phyloP scores from a whole-genome alignment of 208 protist genomes.

The Tritrichomonas musculus region DNA sequence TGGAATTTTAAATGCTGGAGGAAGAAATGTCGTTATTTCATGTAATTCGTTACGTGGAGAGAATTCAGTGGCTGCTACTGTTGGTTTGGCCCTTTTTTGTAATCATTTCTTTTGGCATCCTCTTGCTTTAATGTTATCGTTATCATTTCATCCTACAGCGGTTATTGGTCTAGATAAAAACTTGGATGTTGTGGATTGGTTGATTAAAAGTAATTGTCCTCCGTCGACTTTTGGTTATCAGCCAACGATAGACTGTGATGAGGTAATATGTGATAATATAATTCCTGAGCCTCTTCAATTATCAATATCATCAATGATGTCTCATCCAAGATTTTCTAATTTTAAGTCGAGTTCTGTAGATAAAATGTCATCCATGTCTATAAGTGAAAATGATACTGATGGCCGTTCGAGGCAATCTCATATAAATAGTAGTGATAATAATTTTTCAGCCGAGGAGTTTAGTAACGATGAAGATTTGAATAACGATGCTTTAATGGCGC shows the following conservation, averaged over 20 bases:
- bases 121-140: neutral
- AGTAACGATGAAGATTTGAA: too few species aligned
- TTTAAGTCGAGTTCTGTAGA: too few species aligned
- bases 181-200: neutral
- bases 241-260: neutral
- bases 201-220: neutral
- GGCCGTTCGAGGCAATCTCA: too few species aligned
- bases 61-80: neutral
- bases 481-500: too few species aligned
- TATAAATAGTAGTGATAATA: too few species aligned
- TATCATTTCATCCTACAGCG: neutral
- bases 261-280: too few species aligned
- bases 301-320: neutral
- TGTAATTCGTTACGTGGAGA: neutral
- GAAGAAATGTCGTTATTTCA: constrained; percentile 16
- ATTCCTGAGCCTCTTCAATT: neutral
- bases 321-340: too few species aligned
- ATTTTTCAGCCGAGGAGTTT: too few species aligned
- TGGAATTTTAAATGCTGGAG: constrained; percentile 18
- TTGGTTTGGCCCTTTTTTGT: neutral
- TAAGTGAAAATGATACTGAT: too few species aligned
- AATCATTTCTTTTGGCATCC: constrained; percentile 30
- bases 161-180: neutral
- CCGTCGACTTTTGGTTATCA: neutral
- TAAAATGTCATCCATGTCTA: too few species aligned